Evolutionary conservation across 768 basidiomycete species (phyloP), one percentile per base, ranked within the genome.

Genomic region (Pisolithus tinctorius): DNA sequence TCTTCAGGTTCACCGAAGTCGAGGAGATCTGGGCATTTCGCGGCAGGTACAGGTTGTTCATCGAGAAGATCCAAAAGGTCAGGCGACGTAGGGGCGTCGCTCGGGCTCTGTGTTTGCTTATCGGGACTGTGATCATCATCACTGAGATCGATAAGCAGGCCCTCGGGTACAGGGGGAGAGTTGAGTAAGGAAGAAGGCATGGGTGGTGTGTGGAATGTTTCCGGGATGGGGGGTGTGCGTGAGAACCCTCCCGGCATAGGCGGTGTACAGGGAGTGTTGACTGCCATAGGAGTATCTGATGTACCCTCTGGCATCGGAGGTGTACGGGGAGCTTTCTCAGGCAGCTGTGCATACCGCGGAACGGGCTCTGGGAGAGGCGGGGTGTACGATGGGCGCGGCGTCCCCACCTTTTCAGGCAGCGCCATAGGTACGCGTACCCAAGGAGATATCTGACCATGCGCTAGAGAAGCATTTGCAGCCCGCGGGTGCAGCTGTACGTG

Each of bases 121-220:
- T 69, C 67, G 9, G 69, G 58, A 44, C 65, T 69, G 25, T 63
- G 61, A 42, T 78, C 79, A 27, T 77, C 73, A 16, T 47, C 45
- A 13, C 45, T 47, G 17, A 83, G 65, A 63, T 83, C 78, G 52
- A 83, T 83, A 27, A 82, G 65, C 20, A 81, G 61, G 2, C 79
- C 82, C 56, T 82, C 77, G 13, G 76, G 74, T 9, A 55, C 50
- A 27, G 45, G 36, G 11, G 48, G 49, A n/a, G 36, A 37, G n/a
- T 45, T 36, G 4, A 49, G 20, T 13, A 51, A 27, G 31, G 52
- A 36, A 20, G 30, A 31, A 6, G 49, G 25, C 13, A 43, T 23
- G 13, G 41, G 26, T 5, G 49, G 49, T 6, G 39, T n/a, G 26
- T 36, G 25, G 30, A 17, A 23, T 36, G 34, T 36, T 36, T 31